Evolutionary conservation across 208 protist genomes (phyloP), one percentile per base, ranked within the genome.

Genomic region (Strigomonas culicis): DNA sequence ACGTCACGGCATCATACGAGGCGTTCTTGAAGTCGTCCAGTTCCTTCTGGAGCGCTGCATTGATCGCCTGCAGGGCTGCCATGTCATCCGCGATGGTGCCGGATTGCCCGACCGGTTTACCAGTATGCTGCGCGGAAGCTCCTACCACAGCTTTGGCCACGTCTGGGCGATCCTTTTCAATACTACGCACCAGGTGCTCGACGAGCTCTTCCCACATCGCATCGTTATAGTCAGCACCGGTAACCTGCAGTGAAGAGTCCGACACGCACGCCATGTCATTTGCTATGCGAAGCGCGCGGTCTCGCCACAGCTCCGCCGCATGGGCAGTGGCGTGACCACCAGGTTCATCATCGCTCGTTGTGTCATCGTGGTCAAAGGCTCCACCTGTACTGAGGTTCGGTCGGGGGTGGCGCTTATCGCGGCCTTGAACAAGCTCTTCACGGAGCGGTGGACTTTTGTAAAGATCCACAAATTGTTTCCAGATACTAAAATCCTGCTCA

Each of bases 401-500:
- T 24, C 2, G 25, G 24, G 32, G 28, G 32, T 49, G 24, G 27
- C 59, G 50, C 52, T 67, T 59, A 43, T 74, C 51, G 24, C 70
- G 63, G 4, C 74, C 56, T 7, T 51, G 36, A 24, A 81, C 59
- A 22, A 65, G 43, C 17, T 58, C 61, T 43, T 68, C 44, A 41
- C 76, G 72, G 1, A 73, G 3, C 21, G 75, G 67, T 1, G 75
- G 62, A 58, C 77, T 70, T 41, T 86, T 74, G 66, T 92, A 94
- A 3, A 79, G 41, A 24, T 92, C 81, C 2, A 82, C 63, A 53
- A 94, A 92, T 53, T 87, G 63, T 60, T 87, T 78, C 85, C 85
- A 94, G 61, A 86, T 79, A 24, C 81, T 65, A 70, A 89, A 92
- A 56, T 92, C 88, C 36, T 90, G 80, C 27, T 70, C 68, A 51